Evolutionary conservation across 2,329 filamentous ascomycete species (phyloP), one percentile per base, ranked within the genome.

Genomic region (Zopfia rhizophila): DNA sequence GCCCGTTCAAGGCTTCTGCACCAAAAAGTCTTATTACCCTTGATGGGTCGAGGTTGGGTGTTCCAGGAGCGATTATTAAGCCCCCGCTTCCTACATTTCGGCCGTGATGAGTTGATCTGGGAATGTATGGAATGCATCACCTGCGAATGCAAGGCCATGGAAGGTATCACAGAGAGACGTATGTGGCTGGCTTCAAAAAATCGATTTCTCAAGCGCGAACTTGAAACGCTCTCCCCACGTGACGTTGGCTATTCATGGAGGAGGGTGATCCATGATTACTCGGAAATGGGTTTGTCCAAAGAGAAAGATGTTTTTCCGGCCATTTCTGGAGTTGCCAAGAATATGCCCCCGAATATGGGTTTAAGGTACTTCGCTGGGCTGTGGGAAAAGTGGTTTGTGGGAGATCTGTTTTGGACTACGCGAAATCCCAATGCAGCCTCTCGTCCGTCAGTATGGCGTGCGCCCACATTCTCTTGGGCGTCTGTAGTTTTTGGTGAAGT

Each of bases 21-120:
- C 21, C 5, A 24, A 3, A 3, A 17, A 4, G 12, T 1, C 7
- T 19, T 48, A 6, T 36, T 44, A 7, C 45, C 42, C 3, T 32
- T 58, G 2, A 8, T 48, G 3, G 8, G 19, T 2, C 38, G 53
- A 10, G 48, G 22, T 2, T 61, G 56, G 58, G 58, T 55, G 4
- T 44, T 56, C n/a, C 58, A 61, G 16, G 58, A 61, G 16, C 47
- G 57, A 3, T 29, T 36, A 7, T 33, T 38, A 10, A n/a, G n/a
- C 2, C 30, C 37, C 3, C 21, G 44, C 13, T 18, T 42, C 4
- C 10, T 48, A 14, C 44, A 48, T 18, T 48, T 47, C 28, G 44
- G 44, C 5, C 6, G 6, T 5, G 21, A 37, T 4, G 37, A 42
- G 19, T 11, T 48, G 19, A 17, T 42, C 14, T 48, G 37, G 37